phyloP scores from a whole-genome alignment of 768 basidiomycete genomes.

The Naganishia randhawae region DNA sequence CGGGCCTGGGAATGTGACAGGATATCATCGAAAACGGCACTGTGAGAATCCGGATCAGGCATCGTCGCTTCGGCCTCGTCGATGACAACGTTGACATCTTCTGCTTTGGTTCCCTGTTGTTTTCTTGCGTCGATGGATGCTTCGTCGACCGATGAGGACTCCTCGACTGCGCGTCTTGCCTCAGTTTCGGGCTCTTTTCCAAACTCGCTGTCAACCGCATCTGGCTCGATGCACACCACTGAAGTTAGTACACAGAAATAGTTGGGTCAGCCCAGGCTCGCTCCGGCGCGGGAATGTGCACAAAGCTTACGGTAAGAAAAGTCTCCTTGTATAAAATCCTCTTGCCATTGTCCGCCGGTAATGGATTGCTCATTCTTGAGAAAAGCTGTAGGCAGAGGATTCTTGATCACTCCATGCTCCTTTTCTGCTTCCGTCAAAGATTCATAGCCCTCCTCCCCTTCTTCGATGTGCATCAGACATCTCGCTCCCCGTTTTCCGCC shows the following conservation, averaged over 20 bases:
- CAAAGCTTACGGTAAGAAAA: conserved; percentile 48
- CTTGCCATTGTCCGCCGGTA: conserved; percentile 43
- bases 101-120: not conserved
- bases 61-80: not conserved
- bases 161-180: not conserved
- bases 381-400: conserved; percentile 47
- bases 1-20: conserved; percentile 43
- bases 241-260: not conserved
- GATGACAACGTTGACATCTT: not conserved
- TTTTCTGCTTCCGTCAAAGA: conserved; percentile 21
- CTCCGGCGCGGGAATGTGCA: not conserved
- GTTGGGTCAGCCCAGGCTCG: not conserved
- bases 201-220: conserved; percentile 31
- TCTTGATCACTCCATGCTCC: conserved; percentile 30
- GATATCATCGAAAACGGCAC: conserved; percentile 45
- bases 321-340: conserved; percentile 45
- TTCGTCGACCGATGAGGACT: conserved; percentile 2
- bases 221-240: conserved; percentile 50
- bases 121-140: not conserved
- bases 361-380: conserved; percentile 38
- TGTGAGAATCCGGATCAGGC: not conserved
- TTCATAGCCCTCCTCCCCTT: conserved; percentile 16
- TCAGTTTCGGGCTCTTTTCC: not conserved
- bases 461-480: conserved; percentile 44
- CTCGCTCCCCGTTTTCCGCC: conserved; percentile 41